Conservation (phyloP, 1,284 basidiomycete genomes). For the Ustilago hordei region DNA sequence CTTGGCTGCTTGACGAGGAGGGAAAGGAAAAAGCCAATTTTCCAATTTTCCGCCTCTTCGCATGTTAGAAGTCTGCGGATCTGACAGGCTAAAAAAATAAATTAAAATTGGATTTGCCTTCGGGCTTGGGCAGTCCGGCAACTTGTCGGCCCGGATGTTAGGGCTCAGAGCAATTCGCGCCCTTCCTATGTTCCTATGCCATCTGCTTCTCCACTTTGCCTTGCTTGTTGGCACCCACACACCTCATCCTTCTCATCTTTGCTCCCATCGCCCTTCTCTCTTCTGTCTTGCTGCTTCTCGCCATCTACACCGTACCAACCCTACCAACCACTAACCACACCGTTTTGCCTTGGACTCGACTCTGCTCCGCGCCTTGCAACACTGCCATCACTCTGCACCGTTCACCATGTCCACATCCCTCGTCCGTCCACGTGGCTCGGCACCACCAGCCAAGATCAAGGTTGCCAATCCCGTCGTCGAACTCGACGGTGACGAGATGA, state of each 20-base stretch:
- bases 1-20: conserved; percentile 22
- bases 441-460: conserved; percentile 74
- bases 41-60: conserved; percentile 4
- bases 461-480: conserved; percentile 94
- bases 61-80: neutral
- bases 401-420: conserved; percentile 28
- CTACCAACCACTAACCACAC: no score
- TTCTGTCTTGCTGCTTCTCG: neutral
- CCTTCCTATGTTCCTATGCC: neutral
- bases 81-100: neutral
- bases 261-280: neutral
- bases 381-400: neutral
- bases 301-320: no score
- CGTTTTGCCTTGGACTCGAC: no score
- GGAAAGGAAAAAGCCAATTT: neutral
- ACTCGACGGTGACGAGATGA: conserved; percentile 73
- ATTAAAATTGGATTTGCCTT: neutral
- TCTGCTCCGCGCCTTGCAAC: neutral
- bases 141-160: conserved; percentile 27
- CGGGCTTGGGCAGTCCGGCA: conserved; percentile 16
- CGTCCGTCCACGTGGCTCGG: conserved; percentile 44
- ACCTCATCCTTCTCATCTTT: neutral
- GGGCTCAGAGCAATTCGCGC: conserved; percentile 9
- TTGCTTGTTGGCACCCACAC: neutral
- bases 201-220: neutral